Evolutionary conservation across 257 asterid genomes (phyloP).

Genomic region (Scutellaria minor): DNA sequence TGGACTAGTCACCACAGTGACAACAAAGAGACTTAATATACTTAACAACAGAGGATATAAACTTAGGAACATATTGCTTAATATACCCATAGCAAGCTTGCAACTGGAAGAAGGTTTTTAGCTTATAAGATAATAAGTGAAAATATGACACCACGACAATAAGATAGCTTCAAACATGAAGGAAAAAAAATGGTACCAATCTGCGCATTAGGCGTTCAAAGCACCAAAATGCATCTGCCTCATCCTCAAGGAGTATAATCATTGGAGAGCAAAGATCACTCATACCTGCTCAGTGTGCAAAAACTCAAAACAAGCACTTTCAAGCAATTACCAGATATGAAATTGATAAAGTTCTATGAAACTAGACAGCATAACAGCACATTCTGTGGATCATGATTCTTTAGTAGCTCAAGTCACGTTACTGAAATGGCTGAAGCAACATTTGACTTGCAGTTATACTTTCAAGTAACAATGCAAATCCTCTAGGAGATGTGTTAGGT

Average conservation of each 20-base stretch:
- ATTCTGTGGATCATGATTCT: slow-evolving; percentile 17
- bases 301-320: slow-evolving; percentile 27
- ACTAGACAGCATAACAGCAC: slow-evolving; percentile 23
- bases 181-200: slow-evolving; percentile 59
- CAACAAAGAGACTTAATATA: slow-evolving; percentile 9
- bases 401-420: slow-evolving; percentile 21
- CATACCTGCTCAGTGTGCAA: slow-evolving; percentile 72
- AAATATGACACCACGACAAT: slow-evolving; percentile 18
- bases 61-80: slow-evolving; percentile 20
- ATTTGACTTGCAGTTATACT: slow-evolving; percentile 7
- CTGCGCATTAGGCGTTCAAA: slow-evolving; percentile 92
- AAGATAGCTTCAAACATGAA: slow-evolving; percentile 30
- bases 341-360: slow-evolving; percentile 1
- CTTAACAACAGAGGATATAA: slow-evolving; percentile 21
- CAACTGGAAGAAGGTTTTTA: slow-evolving; percentile 23
- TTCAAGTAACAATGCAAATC: slow-evolving; percentile 22
- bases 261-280: slow-evolving; percentile 98
- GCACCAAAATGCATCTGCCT: slow-evolving; percentile 99
- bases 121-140: not conserved
- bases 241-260: slow-evolving; percentile 85
- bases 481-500: slow-evolving; percentile 10
- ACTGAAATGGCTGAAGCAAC: not conserved
- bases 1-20: slow-evolving; percentile 4
- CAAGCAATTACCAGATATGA: slow-evolving; percentile 9
- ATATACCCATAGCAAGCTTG: slow-evolving; percentile 28